phyloP scores from a whole-genome alignment of 1,284 basidiomycete species.

The Moniliophthora roreri region DNA sequence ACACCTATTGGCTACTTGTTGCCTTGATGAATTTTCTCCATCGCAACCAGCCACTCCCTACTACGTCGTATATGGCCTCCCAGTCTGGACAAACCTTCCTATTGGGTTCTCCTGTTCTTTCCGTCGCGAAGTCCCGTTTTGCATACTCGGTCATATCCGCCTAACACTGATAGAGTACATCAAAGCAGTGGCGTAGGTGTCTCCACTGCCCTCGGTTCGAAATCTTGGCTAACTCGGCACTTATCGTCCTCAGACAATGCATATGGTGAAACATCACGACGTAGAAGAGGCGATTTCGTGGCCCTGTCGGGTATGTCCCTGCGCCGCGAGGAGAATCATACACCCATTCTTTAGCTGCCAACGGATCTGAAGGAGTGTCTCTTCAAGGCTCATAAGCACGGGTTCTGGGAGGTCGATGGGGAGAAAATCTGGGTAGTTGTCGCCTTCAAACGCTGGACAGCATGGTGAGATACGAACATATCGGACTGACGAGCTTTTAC shows the following conservation, averaged over 20 bases:
- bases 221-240: not conserved
- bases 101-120: constrained; percentile 36
- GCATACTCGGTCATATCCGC: constrained; percentile 43
- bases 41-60: constrained; percentile 30
- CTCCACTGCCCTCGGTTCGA: not conserved
- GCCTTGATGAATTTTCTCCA: constrained; percentile 19
- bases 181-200: constrained; percentile 45
- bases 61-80: constrained; percentile 36
- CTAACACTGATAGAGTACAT: constrained; percentile 41
- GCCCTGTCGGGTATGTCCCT: not conserved
- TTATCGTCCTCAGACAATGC: not conserved
- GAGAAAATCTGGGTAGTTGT: not conserved
- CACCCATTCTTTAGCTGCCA: not conserved
- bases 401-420: not conserved
- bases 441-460: not conserved
- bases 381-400: not conserved
- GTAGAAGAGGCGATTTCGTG: not conserved
- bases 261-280: not conserved
- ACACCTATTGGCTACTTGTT: no score
- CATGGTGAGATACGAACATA: no score
- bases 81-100: constrained; percentile 48
- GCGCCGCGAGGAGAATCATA: constrained; percentile 1
- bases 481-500: no score
- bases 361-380: not conserved
- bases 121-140: constrained; percentile 34